phyloP scores from a whole-genome alignment of 2,329 filamentous ascomycete species.

The Knufia fluminis region DNA sequence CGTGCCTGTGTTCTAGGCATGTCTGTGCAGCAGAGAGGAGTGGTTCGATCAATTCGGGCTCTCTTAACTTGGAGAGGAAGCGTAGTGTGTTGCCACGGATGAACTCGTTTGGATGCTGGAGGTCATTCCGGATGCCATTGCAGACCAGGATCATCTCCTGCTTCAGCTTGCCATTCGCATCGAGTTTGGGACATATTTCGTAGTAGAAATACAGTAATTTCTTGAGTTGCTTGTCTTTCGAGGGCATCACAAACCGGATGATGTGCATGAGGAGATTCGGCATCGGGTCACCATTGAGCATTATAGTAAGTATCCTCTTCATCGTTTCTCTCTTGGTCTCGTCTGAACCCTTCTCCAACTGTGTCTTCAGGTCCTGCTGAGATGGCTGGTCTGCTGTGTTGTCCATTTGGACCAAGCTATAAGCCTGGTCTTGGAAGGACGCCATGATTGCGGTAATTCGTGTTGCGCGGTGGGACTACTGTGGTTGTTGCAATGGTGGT shows the following conservation, averaged over 20 bases:
- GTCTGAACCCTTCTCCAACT: slow-evolving; percentile 88
- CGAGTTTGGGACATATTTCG: slow-evolving; percentile 84
- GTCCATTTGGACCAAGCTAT: slow-evolving; percentile 96
- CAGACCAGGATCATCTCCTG: slow-evolving; percentile 99
- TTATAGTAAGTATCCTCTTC: slow-evolving; percentile 83
- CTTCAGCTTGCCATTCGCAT: slow-evolving; percentile 86
- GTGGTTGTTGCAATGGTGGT: background rate
- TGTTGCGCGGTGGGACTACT: background rate
- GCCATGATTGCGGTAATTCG: slow-evolving; percentile 56
- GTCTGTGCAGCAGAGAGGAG: slow-evolving; percentile 83
- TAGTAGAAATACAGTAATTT: slow-evolving; percentile 99
- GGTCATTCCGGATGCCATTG: slow-evolving; percentile 94
- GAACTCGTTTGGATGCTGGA: slow-evolving; percentile 97
- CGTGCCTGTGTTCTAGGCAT: slow-evolving; percentile 92
- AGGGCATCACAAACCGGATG: slow-evolving; percentile 99
- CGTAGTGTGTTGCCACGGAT: slow-evolving; percentile 96
- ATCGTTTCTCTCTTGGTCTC: slow-evolving; percentile 90
- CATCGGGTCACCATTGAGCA: slow-evolving; percentile 97
- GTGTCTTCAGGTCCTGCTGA: slow-evolving; percentile 80
- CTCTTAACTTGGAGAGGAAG: slow-evolving; percentile 91
- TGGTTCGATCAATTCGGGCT: slow-evolving; percentile 92
- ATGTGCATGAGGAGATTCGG: slow-evolving; percentile 97
- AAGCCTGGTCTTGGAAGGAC: slow-evolving; percentile 86
- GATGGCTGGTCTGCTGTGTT: slow-evolving; percentile 88
- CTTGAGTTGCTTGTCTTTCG: slow-evolving; percentile 91